A percentile compares a stretch with the other conserved stretches of the same genome.
These are phyloP conservation scores for Epichloe uncinata DNA, from an alignment of 2,329 filamentous ascomycete genomes.

Conservation along the genomic window DNA sequence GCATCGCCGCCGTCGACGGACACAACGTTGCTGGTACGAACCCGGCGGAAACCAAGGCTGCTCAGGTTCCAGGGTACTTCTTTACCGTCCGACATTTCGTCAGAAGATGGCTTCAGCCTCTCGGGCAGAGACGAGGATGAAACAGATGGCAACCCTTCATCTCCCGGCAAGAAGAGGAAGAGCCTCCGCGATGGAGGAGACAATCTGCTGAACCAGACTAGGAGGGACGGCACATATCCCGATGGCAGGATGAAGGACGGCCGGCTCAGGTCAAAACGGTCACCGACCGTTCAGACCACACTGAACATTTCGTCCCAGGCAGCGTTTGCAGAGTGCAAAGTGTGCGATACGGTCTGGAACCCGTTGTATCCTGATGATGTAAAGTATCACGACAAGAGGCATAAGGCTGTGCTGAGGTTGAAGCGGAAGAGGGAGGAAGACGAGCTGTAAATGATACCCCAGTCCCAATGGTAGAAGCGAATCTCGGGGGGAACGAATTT, in stretches of 20 bases:
- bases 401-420: constrained; percentile 20
- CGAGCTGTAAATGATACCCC: constrained; percentile 8
- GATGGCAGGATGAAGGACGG: constrained; percentile 1
- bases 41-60: constrained; percentile 14
- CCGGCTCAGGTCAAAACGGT: background rate
- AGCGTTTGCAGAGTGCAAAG: constrained; percentile 29
- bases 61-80: constrained; percentile 16
- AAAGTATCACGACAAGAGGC: constrained; percentile 27
- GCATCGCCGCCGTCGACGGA: constrained; percentile 9
- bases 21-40: constrained; percentile 1
- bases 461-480: too few relatives aligned
- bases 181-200: background rate
- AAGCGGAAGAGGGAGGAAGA: constrained; percentile 12
- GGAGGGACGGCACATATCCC: background rate
- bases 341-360: constrained; percentile 31
- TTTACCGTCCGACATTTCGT: constrained; percentile 5
- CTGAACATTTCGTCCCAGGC: constrained; percentile 29
- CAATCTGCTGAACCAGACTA: background rate
- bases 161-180: background rate
- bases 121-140: constrained; percentile 1
- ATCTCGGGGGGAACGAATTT: too few relatives aligned
- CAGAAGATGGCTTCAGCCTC: background rate
- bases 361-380: constrained; percentile 30
- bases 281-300: constrained; percentile 25
- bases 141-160: background rate